A percentile compares a stretch with the other conserved stretches of the same genome.
phyloP scores from a whole-genome alignment of 2,329 filamentous ascomycete species.

The Zalaria obscura region DNA sequence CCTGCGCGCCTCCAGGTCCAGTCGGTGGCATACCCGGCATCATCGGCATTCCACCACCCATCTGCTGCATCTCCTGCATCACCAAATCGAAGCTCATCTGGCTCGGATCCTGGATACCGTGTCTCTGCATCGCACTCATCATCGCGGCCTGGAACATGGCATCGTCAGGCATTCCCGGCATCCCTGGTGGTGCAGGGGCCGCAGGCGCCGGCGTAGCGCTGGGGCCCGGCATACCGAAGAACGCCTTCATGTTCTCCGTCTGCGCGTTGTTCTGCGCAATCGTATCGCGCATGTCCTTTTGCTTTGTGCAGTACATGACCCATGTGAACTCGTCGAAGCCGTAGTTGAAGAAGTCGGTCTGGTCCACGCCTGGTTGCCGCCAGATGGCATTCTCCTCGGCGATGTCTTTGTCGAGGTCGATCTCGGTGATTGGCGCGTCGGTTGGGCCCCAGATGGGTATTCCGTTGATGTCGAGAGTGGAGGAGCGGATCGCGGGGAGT shows the following conservation, averaged over 20 bases:
- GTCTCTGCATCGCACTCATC: conserved; percentile 9
- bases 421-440: conserved; percentile 56
- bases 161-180: conserved; percentile 10
- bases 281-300: conserved; percentile 63
- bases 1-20: conserved; percentile 1
- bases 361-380: conserved; percentile 85
- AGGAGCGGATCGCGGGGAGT: conserved; percentile 57
- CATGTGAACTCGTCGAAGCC: conserved; percentile 98
- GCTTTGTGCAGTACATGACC: conserved; percentile 85
- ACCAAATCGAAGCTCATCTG: conserved; percentile 17
- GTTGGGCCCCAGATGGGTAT: conserved; percentile 55
- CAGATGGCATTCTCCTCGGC: conserved; percentile 76
- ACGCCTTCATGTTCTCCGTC: conserved; percentile 53
- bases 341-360: conserved; percentile 98
- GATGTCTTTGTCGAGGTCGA: conserved; percentile 37
- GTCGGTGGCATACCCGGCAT: conserved; percentile 6
- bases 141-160: conserved; percentile 12
- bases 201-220: neutral
- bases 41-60: conserved; percentile 31
- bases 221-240: conserved; percentile 34
- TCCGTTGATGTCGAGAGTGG: conserved; percentile 70
- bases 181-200: conserved; percentile 1
- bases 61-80: conserved; percentile 19
- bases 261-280: conserved; percentile 48
- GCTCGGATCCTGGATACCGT: conserved; percentile 16